Evolutionary conservation across 495 filamentous ascomycete genomes (phyloP).

Genomic region (Neurospora sp.): DNA sequence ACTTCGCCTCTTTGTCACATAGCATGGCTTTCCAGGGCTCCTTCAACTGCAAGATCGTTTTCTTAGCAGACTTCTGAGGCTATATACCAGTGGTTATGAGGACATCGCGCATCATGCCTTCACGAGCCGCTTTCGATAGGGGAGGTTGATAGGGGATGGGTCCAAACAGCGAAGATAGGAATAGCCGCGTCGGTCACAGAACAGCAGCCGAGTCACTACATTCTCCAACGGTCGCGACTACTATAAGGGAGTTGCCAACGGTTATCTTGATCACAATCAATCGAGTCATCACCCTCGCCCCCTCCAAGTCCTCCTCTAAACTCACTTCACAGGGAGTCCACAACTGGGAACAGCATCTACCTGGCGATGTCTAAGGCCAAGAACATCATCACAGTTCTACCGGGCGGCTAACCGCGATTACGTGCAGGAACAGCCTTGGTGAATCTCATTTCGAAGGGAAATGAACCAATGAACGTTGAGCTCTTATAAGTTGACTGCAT

Average conservation of each 20-base stretch:
- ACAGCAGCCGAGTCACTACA: neutral
- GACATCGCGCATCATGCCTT: neutral
- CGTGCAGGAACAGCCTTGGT: neutral
- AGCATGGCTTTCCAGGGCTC: neutral
- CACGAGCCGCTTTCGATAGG: neutral
- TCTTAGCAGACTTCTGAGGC: neutral
- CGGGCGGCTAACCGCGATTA: slow-evolving; percentile 11
- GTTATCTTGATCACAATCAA: neutral
- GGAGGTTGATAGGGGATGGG: neutral
- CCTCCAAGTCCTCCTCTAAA: neutral
- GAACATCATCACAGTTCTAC: neutral
- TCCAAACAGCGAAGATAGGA: neutral
- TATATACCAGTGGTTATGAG: neutral
- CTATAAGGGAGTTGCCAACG: neutral
- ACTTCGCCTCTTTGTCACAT: neutral
- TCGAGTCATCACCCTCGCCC: neutral
- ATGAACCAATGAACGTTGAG: neutral
- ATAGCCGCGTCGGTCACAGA: neutral
- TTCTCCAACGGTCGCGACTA: neutral
- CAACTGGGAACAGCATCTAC: neutral
- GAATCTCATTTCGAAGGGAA: neutral
- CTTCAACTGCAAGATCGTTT: neutral
- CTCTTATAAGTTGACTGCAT: neutral
- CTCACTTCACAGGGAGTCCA: neutral
- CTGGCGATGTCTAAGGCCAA: neutral